These are phyloP conservation scores for Fusarium sp. DNA, from an alignment of 2,329 filamentous ascomycete genomes.

Conservation along the genomic window DNA sequence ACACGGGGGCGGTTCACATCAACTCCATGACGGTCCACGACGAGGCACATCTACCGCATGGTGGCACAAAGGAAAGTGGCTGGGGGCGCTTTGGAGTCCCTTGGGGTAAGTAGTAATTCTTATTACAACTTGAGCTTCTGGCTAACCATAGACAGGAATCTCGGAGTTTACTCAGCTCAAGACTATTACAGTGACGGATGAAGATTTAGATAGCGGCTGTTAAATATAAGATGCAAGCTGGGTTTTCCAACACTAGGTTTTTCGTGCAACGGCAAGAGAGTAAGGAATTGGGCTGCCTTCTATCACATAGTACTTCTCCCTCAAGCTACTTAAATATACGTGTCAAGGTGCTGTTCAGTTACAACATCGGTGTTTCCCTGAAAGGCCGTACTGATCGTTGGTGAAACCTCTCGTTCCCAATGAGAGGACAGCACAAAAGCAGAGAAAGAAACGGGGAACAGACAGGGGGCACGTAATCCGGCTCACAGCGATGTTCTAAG, in stretches of 20 bases:
- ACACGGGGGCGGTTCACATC: constrained; percentile 8
- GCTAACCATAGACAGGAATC: background rate
- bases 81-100: constrained; percentile 14
- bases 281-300: background rate
- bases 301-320: background rate
- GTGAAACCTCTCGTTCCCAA: too few relatives aligned
- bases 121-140: background rate
- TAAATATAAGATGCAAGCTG: background rate
- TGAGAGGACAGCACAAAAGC: too few relatives aligned
- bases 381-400: too few relatives aligned
- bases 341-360: background rate
- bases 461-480: too few relatives aligned
- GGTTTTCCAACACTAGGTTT: background rate
- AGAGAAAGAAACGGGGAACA: too few relatives aligned
- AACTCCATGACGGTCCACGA: constrained; percentile 24
- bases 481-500: too few relatives aligned
- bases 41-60: constrained; percentile 19
- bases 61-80: constrained; percentile 23
- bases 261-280: background rate
- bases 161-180: background rate
- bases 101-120: background rate
- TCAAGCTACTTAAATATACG: background rate
- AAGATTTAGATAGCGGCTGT: background rate
- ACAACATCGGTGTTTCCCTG: too few relatives aligned
- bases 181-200: background rate